phyloP scores from a whole-genome alignment of 179 eudicot species.

The Amaranthus tricolor region DNA sequence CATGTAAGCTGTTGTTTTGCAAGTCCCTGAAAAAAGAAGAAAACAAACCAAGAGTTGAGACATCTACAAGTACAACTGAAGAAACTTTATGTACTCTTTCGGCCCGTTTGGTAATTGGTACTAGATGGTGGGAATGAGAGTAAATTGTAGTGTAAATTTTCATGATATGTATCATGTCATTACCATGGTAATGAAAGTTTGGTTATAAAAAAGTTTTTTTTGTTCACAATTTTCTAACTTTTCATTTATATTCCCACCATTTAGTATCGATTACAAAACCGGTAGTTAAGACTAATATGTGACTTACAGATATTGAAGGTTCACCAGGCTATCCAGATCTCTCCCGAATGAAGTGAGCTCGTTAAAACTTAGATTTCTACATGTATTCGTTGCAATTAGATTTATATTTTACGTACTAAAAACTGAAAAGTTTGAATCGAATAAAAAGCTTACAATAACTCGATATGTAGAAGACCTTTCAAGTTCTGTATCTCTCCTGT shows the following conservation, averaged over 20 bases:
- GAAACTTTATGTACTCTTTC: background rate
- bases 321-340: constrained; percentile 49
- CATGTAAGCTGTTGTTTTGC: constrained; percentile 60
- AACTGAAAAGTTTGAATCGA: background rate
- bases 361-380: constrained; percentile 80
- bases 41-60: background rate
- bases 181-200: no score
- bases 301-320: constrained; percentile 65
- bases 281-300: background rate
- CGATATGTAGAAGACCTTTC: constrained; percentile 61
- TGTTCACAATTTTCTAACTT: no score
- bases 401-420: no score
- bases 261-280: no score
- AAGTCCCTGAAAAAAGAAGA: constrained; percentile 50
- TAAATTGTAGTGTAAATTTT: no score
- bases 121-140: no score
- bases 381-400: constrained; percentile 5
- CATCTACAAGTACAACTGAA: background rate
- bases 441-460: constrained; percentile 46
- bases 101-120: no score
- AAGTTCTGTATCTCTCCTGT: constrained; percentile 65
- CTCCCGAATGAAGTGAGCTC: constrained; percentile 61
- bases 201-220: no score
- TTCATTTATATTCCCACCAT: no score
- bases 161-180: no score